A percentile compares a stretch with the other conserved stretches of the same genome.
Conservation (phyloP, 768 basidiomycete species). For the Termitomyces sp. region DNA sequence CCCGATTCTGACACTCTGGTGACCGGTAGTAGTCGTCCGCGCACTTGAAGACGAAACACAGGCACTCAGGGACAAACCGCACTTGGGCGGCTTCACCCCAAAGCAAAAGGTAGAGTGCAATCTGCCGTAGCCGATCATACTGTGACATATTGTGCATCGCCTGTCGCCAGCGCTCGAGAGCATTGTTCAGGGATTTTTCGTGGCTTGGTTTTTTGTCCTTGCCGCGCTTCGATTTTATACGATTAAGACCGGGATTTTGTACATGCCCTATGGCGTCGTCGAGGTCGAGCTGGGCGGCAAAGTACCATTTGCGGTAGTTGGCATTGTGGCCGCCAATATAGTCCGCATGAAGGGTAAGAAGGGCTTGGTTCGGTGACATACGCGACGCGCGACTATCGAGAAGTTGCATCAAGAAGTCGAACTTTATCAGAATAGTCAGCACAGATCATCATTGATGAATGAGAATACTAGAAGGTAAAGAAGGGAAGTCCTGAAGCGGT, state of each 20-base stretch:
- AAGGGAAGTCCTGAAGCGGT: not conserved
- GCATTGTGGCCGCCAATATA: slow-evolving; percentile 98
- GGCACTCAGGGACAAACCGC: slow-evolving; percentile 91
- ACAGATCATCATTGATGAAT: not conserved
- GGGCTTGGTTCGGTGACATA: slow-evolving; percentile 94
- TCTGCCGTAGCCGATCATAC: slow-evolving; percentile 94
- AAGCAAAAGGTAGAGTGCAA: slow-evolving; percentile 90
- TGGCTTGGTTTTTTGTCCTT: slow-evolving; percentile 48
- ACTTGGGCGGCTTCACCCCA: slow-evolving; percentile 99
- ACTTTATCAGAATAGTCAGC: slow-evolving; percentile 39
- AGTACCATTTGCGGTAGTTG: slow-evolving; percentile 99
- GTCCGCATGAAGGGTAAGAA: slow-evolving; percentile 94
- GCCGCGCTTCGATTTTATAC: slow-evolving; percentile 68
- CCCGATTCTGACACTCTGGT: slow-evolving; percentile 92
- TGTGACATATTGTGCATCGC: slow-evolving; percentile 99
- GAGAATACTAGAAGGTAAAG: not conserved
- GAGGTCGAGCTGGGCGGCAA: slow-evolving; percentile 96
- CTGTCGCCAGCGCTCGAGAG: slow-evolving; percentile 90
- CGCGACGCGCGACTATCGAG: slow-evolving; percentile 95
- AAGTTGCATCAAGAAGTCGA: slow-evolving; percentile 97
- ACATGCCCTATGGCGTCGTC: slow-evolving; percentile 93
- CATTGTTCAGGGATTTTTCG: slow-evolving; percentile 70
- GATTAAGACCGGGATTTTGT: slow-evolving; percentile 87
- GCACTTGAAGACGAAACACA: slow-evolving; percentile 99
- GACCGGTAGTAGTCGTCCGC: slow-evolving; percentile 99